Base-by-base conservation (phyloP, 139 green algal genomes). In the Pycnococcus provasolii region DNA sequence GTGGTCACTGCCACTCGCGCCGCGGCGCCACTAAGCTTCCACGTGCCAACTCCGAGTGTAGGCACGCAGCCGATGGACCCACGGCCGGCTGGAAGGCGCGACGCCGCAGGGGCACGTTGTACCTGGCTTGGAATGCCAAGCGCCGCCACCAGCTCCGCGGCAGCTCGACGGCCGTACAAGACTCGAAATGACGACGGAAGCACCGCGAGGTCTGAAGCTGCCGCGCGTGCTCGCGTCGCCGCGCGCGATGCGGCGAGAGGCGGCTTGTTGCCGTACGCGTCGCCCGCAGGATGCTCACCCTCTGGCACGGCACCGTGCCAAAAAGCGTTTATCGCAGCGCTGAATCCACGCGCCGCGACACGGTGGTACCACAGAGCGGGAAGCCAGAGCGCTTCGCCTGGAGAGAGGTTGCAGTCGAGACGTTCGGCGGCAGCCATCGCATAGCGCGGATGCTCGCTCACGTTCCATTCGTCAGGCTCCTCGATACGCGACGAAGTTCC, bases 251-350 rank as follows among this genome's bases (percentile, higher is more conserved):
- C 48, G 9, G 11, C 48, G 11, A 9, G 11, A 11, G 48, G 46
- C 45, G 83, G 77, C 26, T 72, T 51, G 71, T 85, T 85, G 39
- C 74, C 80, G 62, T 83, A 85, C 52, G 83, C 55, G 64, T 85
- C 80, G 65, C 80, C 80, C n/a, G 11, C 37, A 51, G 77, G 67
- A 59, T 85, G 81, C 46, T 52, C 47, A 42, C 64, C 55, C 5
- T 3, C 5, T 0, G 54, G 53, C 58, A 83, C 52, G 58, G 80
- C 26, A 26, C 26, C 69, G n/a, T 70, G 59, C 71, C 75, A 85
- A 44, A 85, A 85, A 2, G 66, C 58, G 60, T 85, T 85, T 42
- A 81, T 74, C 39, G 70, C 76, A 43, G 79, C 58, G 45, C 66
- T 76, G 13, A 76, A 74, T 2, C 47, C 61, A 4, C 54, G 42